Evolutionary conservation across 192 early-diverging fungal species (phyloP).

Genomic region (Phlyctochytrium planicorne): DNA sequence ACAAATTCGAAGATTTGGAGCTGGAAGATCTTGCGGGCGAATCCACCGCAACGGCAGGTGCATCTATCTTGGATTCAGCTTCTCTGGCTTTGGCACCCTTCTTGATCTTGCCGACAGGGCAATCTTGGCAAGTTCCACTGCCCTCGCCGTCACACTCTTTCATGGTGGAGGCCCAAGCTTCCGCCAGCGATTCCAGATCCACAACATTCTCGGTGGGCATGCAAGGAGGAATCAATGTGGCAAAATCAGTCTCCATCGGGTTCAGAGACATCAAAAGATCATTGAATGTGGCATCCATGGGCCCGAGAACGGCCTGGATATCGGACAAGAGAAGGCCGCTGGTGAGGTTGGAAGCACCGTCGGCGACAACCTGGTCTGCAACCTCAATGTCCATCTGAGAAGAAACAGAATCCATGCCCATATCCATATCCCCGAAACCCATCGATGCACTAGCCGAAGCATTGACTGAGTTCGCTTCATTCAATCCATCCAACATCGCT

Average conservation of each 20-base stretch:
- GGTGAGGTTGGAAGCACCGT: no score
- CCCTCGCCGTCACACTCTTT: background rate
- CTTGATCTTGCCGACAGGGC: background rate
- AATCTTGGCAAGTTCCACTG: background rate
- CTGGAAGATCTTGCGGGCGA: no score
- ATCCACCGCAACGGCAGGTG: no score
- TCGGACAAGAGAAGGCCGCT: background rate
- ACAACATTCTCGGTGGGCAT: background rate
- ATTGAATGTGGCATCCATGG: background rate
- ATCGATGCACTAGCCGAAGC: no score
- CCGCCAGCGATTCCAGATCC: background rate
- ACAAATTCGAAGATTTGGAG: background rate
- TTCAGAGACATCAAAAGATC: background rate
- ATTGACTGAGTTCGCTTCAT: no score
- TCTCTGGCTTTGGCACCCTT: background rate
- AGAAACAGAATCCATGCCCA: no score
- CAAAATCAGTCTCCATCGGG: background rate
- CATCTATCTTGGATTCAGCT: no score
- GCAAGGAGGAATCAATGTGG: background rate
- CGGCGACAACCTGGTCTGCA: no score
- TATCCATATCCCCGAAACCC: no score
- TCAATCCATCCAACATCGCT: no score
- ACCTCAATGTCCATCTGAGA: no score
- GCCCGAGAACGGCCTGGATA: background rate
- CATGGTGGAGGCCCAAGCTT: background rate